Percentiles rank a stretch among this genome's conserved stretches.
These are phyloP conservation scores for Quercus mongolica DNA, from an alignment of 306 rosid genomes.

Conservation along the genomic window DNA sequence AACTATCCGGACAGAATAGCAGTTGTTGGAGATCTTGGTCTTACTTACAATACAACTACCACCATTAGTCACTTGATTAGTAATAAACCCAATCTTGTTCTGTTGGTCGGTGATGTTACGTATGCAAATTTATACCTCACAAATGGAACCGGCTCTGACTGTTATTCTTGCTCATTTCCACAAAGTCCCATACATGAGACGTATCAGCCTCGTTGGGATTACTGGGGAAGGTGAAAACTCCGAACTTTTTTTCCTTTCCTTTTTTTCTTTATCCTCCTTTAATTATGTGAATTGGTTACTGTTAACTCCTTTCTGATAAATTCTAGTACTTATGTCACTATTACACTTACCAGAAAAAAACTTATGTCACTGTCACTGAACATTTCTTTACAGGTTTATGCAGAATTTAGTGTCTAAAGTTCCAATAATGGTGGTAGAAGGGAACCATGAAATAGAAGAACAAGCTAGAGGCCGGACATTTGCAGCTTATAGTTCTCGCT, in stretches of 20 bases:
- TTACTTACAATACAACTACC: conserved; percentile 75
- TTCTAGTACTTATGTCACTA: conserved; percentile 6
- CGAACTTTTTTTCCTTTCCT: neutral
- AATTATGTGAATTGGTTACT: neutral
- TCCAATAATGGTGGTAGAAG: conserved; percentile 87
- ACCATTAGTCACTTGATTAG: conserved; percentile 64
- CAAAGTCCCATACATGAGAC: conserved; percentile 77
- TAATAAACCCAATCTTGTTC: conserved; percentile 68
- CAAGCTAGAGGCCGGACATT: conserved; percentile 58
- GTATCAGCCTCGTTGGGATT: conserved; percentile 92
- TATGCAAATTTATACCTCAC: conserved; percentile 82
- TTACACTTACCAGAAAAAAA: too few relatives aligned
- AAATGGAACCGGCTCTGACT: conserved; percentile 77
- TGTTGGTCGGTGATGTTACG: conserved; percentile 72
- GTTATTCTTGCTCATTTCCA: conserved; percentile 75
- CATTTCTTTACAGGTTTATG: conserved; percentile 64
- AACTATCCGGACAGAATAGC: conserved; percentile 69
- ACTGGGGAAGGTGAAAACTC: conserved; percentile 75
- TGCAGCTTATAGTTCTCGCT: conserved; percentile 78
- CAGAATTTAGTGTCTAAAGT: conserved; percentile 66
- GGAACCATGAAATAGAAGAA: conserved; percentile 78
- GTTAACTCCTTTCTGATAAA: neutral
- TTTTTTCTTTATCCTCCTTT: neutral
- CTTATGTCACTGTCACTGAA: conserved; percentile 1
- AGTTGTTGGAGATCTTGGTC: conserved; percentile 86